Evolutionary conservation across 2,329 filamentous ascomycete genomes (phyloP).

Genomic region (Monascus ruber): DNA sequence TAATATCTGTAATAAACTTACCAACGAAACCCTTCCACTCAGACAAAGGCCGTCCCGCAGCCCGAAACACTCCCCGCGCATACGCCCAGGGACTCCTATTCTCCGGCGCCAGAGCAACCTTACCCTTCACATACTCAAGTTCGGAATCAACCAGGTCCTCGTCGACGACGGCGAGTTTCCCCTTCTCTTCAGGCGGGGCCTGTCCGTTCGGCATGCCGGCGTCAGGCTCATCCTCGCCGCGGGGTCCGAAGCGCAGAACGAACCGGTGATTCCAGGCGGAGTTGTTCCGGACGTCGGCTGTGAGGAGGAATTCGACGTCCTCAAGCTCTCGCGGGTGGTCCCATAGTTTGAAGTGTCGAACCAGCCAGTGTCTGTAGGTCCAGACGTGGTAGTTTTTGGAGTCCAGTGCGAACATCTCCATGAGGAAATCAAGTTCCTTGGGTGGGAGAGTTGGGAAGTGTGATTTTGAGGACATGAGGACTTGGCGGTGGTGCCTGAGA

Average conservation of each 20-base stretch:
- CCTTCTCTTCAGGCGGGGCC: constrained; percentile 14
- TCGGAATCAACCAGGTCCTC: constrained; percentile 60
- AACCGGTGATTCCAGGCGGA: constrained; percentile 96
- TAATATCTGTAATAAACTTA: constrained; percentile 41
- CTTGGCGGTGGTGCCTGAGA: constrained; percentile 48
- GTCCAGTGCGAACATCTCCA: constrained; percentile 69
- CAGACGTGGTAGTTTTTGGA: constrained; percentile 98
- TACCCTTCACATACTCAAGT: constrained; percentile 59
- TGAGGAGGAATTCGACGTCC: constrained; percentile 61
- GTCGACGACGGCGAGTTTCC: constrained; percentile 39
- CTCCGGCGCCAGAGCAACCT: constrained; percentile 71
- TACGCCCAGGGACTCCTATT: constrained; percentile 96
- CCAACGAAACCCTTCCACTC: constrained; percentile 44
- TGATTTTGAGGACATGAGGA: constrained; percentile 37
- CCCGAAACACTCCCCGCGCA: constrained; percentile 61
- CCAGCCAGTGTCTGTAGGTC: constrained; percentile 77
- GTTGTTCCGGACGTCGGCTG: constrained; percentile 83
- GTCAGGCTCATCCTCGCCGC: constrained; percentile 28
- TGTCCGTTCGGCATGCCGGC: constrained; percentile 22
- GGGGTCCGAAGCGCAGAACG: constrained; percentile 71
- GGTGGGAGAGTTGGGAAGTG: constrained; percentile 45
- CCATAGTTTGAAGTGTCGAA: constrained; percentile 52
- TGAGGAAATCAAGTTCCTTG: constrained; percentile 65
- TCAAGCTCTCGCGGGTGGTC: constrained; percentile 51
- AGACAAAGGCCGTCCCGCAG: constrained; percentile 43